Percentiles rank a stretch among this genome's conserved stretches.
Evolutionary conservation across 1,284 basidiomycete genomes (phyloP).

Genomic region (Limonomyces culmigenus): DNA sequence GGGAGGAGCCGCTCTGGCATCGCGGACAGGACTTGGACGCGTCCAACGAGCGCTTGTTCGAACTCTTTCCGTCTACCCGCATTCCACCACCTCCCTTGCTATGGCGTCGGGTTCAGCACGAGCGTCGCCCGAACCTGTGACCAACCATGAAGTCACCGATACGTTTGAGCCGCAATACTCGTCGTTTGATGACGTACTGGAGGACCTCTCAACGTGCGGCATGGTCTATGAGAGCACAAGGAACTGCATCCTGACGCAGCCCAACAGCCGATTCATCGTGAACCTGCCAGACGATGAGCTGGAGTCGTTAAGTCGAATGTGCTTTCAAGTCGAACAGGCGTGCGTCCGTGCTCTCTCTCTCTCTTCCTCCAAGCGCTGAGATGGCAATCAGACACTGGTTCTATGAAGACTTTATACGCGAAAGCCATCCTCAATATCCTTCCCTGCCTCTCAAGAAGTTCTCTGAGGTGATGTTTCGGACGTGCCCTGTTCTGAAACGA

Average conservation of each 20-base stretch:
- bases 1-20: no score
- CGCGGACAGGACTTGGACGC: no score
- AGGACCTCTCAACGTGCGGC: not conserved
- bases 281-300: conserved; percentile 94
- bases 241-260: not conserved
- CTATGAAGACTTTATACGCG: conserved; percentile 97
- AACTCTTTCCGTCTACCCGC: no score
- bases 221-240: conserved; percentile 10
- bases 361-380: conserved; percentile 2
- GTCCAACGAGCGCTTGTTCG: no score
- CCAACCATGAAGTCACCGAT: no score
- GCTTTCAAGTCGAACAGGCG: conserved; percentile 99
- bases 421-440: conserved; percentile 77
- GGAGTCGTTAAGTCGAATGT: conserved; percentile 80
- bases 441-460: conserved; percentile 85
- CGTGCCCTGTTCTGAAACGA: conserved; percentile 65
- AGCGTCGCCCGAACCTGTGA: no score
- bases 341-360: conserved; percentile 24
- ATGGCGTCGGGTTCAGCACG: no score
- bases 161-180: no score
- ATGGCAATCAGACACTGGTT: conserved; percentile 77
- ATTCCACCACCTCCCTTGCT: no score
- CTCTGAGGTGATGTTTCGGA: conserved; percentile 81
- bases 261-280: conserved; percentile 80
- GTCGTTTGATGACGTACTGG: not conserved